Base-by-base conservation (phyloP, 192 early-diverging fungal genomes). In the Coemansia sp. region DNA sequence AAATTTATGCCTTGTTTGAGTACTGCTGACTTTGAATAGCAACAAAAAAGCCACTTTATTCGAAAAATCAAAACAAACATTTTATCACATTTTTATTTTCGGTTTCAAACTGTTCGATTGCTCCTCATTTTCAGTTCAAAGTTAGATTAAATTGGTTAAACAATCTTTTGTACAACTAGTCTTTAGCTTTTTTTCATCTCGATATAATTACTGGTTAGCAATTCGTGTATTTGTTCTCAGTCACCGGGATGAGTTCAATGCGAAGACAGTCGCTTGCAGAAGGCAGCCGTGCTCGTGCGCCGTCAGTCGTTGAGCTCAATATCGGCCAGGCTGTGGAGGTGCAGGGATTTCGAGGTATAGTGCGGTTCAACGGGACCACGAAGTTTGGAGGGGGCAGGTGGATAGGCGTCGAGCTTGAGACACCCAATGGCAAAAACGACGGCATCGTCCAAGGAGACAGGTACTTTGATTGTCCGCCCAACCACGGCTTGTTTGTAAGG, bases 351-450 rank as follows among this genome's bases (percentile, higher is more conserved):
- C 59, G 57, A 34, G 93, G 93, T 2, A 88, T 81, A 34, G 88
- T 98, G 41, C 88, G 93, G n/a, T 97, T 88, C 80, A 83, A 87
- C 22, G 97, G 96, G 7, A 61, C 75, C 2, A 98, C 97, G 0
- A 79, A 83, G 5, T 98, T 98, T 76, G 87, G 90, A 15, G 59
- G 91, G 1, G 97, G 97, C 17, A 78, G 84, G 67, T 98, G 95
- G 95, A 86, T 95, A 43, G 97, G 97, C 36, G 81, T 98, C 7
- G 97, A 96, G 70, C 86, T 97, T 1, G 93, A 94, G 72, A 69
- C 83, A 17, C 79, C 87, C 0, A 56, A 63, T 22, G 93, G 93
- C 34, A 95, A 95, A 64, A 95, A 95, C 74, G 84, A 88, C 64
- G 93, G 93, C 9, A 87, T 86, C 1, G 91, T 95, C 17, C 79